Percentiles rank a stretch among this genome's conserved stretches.
These are phyloP conservation scores for Arthrinium phaeospermum DNA, from an alignment of 2,329 filamentous ascomycete genomes.

Conservation along the genomic window DNA sequence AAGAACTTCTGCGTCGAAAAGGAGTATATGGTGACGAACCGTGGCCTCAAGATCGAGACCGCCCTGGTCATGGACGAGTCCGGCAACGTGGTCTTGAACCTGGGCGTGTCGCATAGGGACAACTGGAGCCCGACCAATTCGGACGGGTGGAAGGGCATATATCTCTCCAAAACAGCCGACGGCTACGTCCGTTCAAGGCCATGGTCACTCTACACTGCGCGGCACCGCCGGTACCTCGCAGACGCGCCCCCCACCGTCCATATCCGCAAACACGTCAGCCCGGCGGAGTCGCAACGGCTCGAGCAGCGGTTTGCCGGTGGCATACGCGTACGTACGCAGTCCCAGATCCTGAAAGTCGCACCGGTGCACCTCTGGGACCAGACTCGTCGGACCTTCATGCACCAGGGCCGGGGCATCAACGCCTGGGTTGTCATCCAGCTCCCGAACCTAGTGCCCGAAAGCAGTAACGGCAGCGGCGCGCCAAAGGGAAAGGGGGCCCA, in stretches of 20 bases:
- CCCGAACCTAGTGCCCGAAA: background rate
- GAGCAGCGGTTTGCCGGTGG: background rate
- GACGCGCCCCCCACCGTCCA: background rate
- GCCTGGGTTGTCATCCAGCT: background rate
- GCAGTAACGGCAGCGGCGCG: too few species aligned
- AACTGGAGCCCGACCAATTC: background rate
- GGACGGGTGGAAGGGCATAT: constrained; percentile 10
- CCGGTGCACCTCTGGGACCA: constrained; percentile 9
- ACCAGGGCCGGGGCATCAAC: constrained; percentile 9
- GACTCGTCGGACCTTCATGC: background rate
- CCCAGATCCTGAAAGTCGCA: background rate
- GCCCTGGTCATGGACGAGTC: background rate
- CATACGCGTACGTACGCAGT: background rate
- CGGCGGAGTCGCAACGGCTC: background rate
- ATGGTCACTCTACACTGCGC: background rate
- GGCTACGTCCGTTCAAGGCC: constrained; percentile 13
- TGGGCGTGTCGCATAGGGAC: constrained; percentile 4
- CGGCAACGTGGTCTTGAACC: background rate
- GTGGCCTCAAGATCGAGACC: constrained; percentile 9
- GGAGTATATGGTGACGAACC: constrained; percentile 13
- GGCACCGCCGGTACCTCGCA: background rate
- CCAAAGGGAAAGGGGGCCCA: background rate
- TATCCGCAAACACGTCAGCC: background rate
- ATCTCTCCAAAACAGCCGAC: constrained; percentile 16
- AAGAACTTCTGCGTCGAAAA: constrained; percentile 12